Conservation (phyloP, 176 grass and related monocot genomes). For the Cenchrus americanus region DNA sequence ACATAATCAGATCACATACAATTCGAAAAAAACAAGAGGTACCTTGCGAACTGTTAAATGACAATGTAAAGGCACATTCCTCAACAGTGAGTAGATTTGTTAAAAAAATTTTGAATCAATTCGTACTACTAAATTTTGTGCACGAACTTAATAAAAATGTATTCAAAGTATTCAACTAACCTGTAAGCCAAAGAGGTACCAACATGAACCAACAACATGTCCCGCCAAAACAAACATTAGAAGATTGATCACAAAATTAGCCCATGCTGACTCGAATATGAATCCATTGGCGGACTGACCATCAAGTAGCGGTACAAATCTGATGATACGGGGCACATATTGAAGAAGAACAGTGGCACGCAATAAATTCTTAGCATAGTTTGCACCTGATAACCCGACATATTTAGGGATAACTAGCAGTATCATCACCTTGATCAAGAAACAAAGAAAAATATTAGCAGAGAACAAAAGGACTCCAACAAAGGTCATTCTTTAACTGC, state of each 20-base stretch:
- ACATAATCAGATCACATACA: conserved; percentile 3
- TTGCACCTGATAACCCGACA: conserved; percentile 82
- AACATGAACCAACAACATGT: conserved; percentile 97
- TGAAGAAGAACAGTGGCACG: conserved; percentile 88
- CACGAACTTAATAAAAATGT: neutral
- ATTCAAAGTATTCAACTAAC: conserved; percentile 44
- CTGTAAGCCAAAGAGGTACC: conserved; percentile 98
- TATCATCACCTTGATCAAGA: conserved; percentile 85
- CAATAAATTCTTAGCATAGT: conserved; percentile 93
- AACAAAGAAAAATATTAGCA: conserved; percentile 35
- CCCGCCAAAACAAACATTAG: conserved; percentile 95
- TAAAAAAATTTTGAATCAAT: neutral
- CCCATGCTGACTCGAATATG: conserved; percentile 97
- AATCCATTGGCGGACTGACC: conserved; percentile 92
- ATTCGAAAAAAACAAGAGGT: conserved; percentile 29
- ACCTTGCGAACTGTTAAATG: neutral
- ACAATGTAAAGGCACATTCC: neutral
- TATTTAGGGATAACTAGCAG: conserved; percentile 81
- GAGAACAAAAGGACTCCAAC: conserved; percentile 1
- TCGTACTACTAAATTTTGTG: neutral
- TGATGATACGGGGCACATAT: conserved; percentile 86
- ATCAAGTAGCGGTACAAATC: conserved; percentile 88
- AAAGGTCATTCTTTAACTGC: conserved; percentile 3
- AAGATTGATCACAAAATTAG: conserved; percentile 96
- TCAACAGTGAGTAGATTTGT: neutral